Percentiles rank a stretch among this genome's conserved stretches.
Evolutionary conservation across 768 basidiomycete genomes (phyloP).

Genomic region (Kwoniella sp.): DNA sequence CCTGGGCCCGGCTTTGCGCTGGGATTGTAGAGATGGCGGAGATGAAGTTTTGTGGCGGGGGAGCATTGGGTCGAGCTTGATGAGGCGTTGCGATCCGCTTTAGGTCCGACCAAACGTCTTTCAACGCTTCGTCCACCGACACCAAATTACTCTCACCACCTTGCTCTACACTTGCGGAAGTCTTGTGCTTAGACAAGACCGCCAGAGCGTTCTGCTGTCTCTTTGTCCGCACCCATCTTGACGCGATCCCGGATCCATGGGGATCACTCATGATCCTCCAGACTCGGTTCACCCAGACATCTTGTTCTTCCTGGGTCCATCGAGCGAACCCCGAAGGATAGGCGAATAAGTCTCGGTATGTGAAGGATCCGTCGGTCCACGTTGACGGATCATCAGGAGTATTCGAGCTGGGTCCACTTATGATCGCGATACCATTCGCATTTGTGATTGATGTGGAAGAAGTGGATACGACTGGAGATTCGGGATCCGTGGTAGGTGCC

Average conservation of each 20-base stretch:
- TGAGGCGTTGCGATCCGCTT: not conserved
- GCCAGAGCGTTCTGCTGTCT: not conserved
- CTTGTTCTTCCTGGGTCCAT: not conserved
- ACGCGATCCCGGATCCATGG: conserved; percentile 5
- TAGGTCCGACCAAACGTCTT: not conserved
- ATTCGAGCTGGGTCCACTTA: not conserved
- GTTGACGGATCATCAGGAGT: not conserved
- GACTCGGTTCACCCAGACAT: conserved; percentile 6
- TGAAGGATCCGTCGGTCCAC: conserved; percentile 5
- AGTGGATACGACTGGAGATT: no score
- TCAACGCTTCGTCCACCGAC: not conserved
- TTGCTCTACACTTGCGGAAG: not conserved
- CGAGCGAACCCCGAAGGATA: not conserved
- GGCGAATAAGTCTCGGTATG: conserved; percentile 1
- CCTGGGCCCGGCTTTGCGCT: no score
- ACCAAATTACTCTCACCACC: not conserved
- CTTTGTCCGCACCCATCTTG: not conserved
- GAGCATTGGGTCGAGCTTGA: not conserved
- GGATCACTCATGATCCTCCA: not conserved
- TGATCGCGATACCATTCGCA: not conserved
- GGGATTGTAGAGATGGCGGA: not conserved
- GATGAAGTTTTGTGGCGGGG: not conserved
- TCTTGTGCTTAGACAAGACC: conserved; percentile 8
- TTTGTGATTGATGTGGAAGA: no score
- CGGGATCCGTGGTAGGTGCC: no score